Evolutionary conservation across 352 stramenopile genomes (phyloP), one percentile per base, ranked within the genome.

Genomic region (Elongisporangium anandrum): DNA sequence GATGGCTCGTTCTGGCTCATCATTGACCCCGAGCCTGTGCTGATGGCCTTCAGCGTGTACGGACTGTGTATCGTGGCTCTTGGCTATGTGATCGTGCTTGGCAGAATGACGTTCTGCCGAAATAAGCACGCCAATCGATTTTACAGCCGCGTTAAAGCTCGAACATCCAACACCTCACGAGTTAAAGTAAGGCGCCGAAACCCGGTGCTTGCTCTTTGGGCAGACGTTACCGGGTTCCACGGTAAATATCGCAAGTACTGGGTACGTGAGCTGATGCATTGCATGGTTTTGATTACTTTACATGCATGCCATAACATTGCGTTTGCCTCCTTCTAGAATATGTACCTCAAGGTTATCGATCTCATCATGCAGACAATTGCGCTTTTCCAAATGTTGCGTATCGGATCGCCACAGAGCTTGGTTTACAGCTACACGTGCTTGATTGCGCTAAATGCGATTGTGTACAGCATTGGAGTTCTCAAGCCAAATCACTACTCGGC

Each of bases 181-280:
- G 13, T 16, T 55, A 29, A n/a, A 50, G 8, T 20, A 26, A 45
- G 21, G 16, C 1, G 49, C 10, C 4, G 52, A 45, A 4, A 52
- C 20, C 12, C 13, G 23, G 2, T 23, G 12, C 61, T 63, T 24
- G 20, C 41, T 2, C 8, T 50, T 1, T 77, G 70, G 63, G 64
- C 16, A 12, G 52, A 59, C 1, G 24, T 68, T 16, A 70, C 60
- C 23, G 26, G 50, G 3, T 73, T 73, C 26, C 38, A 71, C 3
- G 66, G 69, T 2, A 57, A 56, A 20, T 39, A 77, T 15, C 69
- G 69, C 49, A 77, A 78, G 34, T 64, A 59, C 19, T 78, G 66
- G 70, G 63, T 75, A 56, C 21, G 65, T 63, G 2, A 17, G 16
- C 23, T 29, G 29, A 13, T 34, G 34, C 1, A 38, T 57, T 17